phyloP scores from a whole-genome alignment of 1,284 basidiomycete genomes.

The Wolfiporia cocos region DNA sequence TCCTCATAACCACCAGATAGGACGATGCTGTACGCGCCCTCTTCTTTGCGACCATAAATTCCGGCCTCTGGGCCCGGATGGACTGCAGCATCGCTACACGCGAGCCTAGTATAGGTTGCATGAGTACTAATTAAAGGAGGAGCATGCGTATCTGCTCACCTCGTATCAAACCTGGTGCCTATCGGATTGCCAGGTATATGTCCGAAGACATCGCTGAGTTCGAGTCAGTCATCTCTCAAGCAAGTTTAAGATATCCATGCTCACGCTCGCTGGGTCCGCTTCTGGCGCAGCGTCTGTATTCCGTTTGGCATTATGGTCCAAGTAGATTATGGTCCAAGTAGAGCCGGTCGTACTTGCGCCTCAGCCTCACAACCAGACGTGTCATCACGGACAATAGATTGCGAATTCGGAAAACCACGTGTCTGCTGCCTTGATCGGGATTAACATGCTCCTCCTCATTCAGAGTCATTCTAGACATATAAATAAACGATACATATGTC shows the following conservation, averaged over 20 bases:
- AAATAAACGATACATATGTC: too few relatives aligned
- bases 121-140: not conserved
- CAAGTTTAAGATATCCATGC: not conserved
- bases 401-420: too few relatives aligned
- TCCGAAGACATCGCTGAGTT: conserved; percentile 16
- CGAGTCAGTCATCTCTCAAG: not conserved
- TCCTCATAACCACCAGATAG: conserved; percentile 37
- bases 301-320: too few relatives aligned
- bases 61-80: conserved; percentile 16
- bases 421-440: too few relatives aligned
- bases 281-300: too few relatives aligned
- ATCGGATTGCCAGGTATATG: conserved; percentile 18
- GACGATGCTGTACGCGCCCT: conserved; percentile 35
- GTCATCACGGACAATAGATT: too few relatives aligned
- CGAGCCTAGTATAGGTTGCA: conserved; percentile 4
- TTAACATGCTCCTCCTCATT: too few relatives aligned
- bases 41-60: conserved; percentile 15
- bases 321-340: too few relatives aligned
- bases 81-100: conserved; percentile 12
- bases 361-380: too few relatives aligned
- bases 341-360: too few relatives aligned
- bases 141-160: conserved; percentile 10
- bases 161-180: conserved; percentile 15
- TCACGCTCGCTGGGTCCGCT: too few relatives aligned
- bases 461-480: too few relatives aligned